Evolutionary conservation across 208 protist species (phyloP), one percentile per base, ranked within the genome.

Genomic region (Blastocrithidia nonstop): DNA sequence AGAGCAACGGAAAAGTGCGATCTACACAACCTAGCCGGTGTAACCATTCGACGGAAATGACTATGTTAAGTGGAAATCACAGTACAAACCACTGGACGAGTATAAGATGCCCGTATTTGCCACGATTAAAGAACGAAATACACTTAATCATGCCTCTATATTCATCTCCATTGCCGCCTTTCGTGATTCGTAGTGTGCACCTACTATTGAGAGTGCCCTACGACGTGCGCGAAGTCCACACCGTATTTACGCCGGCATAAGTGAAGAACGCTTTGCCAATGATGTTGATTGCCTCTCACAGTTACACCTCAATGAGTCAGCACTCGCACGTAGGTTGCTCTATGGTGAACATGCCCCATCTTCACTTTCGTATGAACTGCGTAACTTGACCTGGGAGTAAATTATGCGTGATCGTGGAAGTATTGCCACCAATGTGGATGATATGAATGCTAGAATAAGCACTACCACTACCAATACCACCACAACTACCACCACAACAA

Each of bases 81-180:
- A 54, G 16, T 50, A 55, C 7, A 46, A 33, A 27, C 45, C 61
- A 0, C 33, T 33, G 19, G 58, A 63, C 6, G 21, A 19, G 19
- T 52, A 50, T 25, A 3, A 7, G n/a, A 35, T 77, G 3, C 68
- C 68, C 5, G 17, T n/a, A n/a, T 71, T 46, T 37, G 55, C 54
- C 6, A 50, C 40, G 0, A 31, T 36, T 2, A 22, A 19, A 28
- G 68, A 77, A 45, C 17, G 16, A 1, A 48, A 54, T 40, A 54
- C 55, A 19, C 44, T 75, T 1, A 45, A 54, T 3, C 49, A 75
- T 26, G 73, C 67, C 9, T 73, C 63, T 28, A 93, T 95, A 39
- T 95, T 95, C 54, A 65, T 93, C 8, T 91, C 78, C 0, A 78
- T 95, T 19, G 76, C 85, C 0, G 45, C 83, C 29, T 95, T 84